These are phyloP conservation scores for Mortierella sp. DNA, from an alignment of 371 early-diverging fungal species.

Conservation along the genomic window DNA sequence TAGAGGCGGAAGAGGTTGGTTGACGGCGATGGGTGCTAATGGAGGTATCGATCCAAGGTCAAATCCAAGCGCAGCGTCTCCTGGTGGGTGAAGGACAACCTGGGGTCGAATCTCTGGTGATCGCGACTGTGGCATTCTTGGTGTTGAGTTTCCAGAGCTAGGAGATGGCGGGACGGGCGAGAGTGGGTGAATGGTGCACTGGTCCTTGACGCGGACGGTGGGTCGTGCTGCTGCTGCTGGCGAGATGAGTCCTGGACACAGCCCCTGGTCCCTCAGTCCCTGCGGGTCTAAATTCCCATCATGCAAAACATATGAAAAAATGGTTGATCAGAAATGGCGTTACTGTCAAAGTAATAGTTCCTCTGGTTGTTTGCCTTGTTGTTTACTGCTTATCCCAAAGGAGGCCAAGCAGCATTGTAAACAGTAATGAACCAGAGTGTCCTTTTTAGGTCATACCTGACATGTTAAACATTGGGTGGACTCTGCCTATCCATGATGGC, in stretches of 20 bases:
- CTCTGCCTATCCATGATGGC: slow-evolving; percentile 16
- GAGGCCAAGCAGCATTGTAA: no score
- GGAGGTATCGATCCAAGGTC: slow-evolving; percentile 34
- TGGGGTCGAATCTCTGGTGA: slow-evolving; percentile 42
- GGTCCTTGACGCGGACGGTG: slow-evolving; percentile 22
- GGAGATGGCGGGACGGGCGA: slow-evolving; percentile 36
- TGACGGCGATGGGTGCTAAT: slow-evolving; percentile 13
- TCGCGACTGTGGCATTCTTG: slow-evolving; percentile 24
- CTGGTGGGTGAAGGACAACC: slow-evolving; percentile 18
- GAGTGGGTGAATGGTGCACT: slow-evolving; percentile 28
- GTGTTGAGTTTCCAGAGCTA: slow-evolving; percentile 28
- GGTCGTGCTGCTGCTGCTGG: slow-evolving; percentile 7
- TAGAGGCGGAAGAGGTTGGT: slow-evolving; percentile 46
- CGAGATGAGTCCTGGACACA: slow-evolving; percentile 15
- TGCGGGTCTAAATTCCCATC: slow-evolving; percentile 16
- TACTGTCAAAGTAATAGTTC: not conserved
- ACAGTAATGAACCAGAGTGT: not conserved
- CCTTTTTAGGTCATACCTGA: slow-evolving; percentile 13
- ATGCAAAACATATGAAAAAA: not conserved
- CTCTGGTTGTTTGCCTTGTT: not conserved
- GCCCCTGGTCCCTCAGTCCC: slow-evolving; percentile 16
- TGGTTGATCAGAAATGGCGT: not conserved
- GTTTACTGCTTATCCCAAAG: not conserved
- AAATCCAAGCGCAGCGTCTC: slow-evolving; percentile 8
- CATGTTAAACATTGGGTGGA: slow-evolving; percentile 35